These are phyloP conservation scores for Entelexis paramagnoliae DNA, from an alignment of 1,139 yeast species.

Conservation along the genomic window DNA sequence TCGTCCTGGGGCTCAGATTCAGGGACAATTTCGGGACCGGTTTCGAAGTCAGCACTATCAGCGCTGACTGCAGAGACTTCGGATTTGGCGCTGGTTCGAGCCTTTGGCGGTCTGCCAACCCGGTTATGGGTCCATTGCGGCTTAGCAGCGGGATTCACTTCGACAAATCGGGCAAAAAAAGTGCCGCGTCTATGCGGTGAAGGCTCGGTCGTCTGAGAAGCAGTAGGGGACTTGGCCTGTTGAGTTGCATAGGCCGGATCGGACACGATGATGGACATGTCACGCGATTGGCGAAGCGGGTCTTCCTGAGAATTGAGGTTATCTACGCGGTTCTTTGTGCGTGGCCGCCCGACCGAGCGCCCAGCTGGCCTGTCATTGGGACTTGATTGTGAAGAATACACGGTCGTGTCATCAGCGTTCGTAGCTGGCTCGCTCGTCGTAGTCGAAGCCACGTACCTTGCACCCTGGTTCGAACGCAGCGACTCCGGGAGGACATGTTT, in stretches of 20 bases:
- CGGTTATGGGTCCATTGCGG: background rate
- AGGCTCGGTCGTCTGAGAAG: background rate
- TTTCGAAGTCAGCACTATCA: too few species aligned
- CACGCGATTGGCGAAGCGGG: background rate
- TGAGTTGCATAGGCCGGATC: background rate
- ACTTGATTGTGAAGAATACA: background rate
- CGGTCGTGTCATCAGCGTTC: background rate
- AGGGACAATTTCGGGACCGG: too few species aligned
- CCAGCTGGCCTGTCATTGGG: background rate
- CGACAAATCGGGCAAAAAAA: slow-evolving; percentile 3
- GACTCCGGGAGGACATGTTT: background rate
- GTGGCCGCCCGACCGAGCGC: background rate
- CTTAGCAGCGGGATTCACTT: background rate
- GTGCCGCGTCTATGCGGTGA: too few species aligned
- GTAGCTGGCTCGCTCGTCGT: background rate
- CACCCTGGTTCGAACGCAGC: background rate
- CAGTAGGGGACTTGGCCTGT: too few species aligned
- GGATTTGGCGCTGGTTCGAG: background rate
- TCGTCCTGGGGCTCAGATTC: too few species aligned
- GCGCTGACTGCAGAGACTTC: too few species aligned
- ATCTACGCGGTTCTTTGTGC: background rate
- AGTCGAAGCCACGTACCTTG: background rate
- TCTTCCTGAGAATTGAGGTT: slow-evolving; percentile 1
- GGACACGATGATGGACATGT: background rate
- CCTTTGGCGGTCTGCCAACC: background rate